Evolutionary conservation across 2,329 filamentous ascomycete species (phyloP), one percentile per base, ranked within the genome.

Genomic region (Microdochium bolleyi): DNA sequence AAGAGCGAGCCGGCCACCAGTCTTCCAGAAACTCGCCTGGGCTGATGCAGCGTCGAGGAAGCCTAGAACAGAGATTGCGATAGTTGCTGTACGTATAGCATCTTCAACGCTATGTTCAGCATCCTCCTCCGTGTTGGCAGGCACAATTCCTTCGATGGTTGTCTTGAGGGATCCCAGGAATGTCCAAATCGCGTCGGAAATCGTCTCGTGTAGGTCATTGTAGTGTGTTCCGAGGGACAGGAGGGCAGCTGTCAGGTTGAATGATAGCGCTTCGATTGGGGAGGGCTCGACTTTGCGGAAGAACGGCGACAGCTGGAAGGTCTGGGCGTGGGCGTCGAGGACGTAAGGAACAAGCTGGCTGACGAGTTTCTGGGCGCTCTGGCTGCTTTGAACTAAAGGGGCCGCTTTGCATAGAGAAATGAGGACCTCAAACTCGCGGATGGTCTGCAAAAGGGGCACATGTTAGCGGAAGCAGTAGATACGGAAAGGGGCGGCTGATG

Each of bases 361-460:
- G n/a, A 85, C 81, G 38, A 99, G 81, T 61, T 84, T 87, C 62
- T 88, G 83, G 25, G 91, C 92, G 64, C 88, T 87, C 55, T 89
- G 82, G 44, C 74, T 69, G 48, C 83, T 84, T 51, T 84, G 78
- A 24, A 97, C 78, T 24, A 83, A 79, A 3, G 90, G 87, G 3
- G 92, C 89, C 51, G 92, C 89, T 71, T 92, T 92, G 75, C 92
- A 97, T 24, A 99, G 78, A 46, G 94, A 90, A 24, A 97, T 73
- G 24, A 99, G 79, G 51, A 95, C 88, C 68, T 99, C 92, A 60
- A 96, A 86, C 75, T 99, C 95, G 62, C 89, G 85, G 52, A 92
- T 83, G 51, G 85, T 89, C 90, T 95, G 66, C 49, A 52, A 4
- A 52, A 57, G 48, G 16, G 19, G 19, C 9, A 11, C 8, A 44